Evolutionary conservation across 768 basidiomycete genomes (phyloP).

Genomic region (Chiua virens): DNA sequence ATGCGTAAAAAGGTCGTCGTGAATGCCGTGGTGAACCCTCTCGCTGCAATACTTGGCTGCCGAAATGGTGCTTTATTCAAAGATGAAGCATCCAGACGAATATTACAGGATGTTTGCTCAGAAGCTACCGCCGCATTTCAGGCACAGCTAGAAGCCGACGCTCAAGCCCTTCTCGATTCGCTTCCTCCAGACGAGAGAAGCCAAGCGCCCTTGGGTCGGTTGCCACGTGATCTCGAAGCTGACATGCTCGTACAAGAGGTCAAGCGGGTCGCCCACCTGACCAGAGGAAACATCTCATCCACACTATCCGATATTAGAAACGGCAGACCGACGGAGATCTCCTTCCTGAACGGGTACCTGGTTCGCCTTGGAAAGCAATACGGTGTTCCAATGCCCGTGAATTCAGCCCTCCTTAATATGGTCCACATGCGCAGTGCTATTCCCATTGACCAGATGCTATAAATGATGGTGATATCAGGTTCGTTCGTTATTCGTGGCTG

Average conservation of each 20-base stretch:
- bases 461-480: conserved; percentile 6
- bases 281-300: conserved; percentile 71
- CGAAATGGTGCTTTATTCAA: conserved; percentile 74
- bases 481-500: background rate
- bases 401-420: conserved; percentile 52
- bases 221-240: conserved; percentile 48
- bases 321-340: conserved; percentile 71
- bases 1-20: conserved; percentile 82
- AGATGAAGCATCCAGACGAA: conserved; percentile 38
- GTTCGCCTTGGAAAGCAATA: conserved; percentile 57
- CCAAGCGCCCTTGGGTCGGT: conserved; percentile 34
- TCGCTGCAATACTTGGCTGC: conserved; percentile 80
- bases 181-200: conserved; percentile 24
- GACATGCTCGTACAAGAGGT: conserved; percentile 55
- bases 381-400: conserved; percentile 58
- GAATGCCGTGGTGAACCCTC: conserved; percentile 80
- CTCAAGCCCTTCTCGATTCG: conserved; percentile 20
- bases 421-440: conserved; percentile 57
- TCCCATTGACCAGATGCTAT: conserved; percentile 49
- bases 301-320: conserved; percentile 73
- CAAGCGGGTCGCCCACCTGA: conserved; percentile 53
- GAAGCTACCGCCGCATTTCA: conserved; percentile 70
- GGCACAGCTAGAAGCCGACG: conserved; percentile 47
- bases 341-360: conserved; percentile 83
- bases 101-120: conserved; percentile 57